These are phyloP conservation scores for Kodamaea restingae DNA, from an alignment of 805 yeast genomes.

Conservation along the genomic window DNA sequence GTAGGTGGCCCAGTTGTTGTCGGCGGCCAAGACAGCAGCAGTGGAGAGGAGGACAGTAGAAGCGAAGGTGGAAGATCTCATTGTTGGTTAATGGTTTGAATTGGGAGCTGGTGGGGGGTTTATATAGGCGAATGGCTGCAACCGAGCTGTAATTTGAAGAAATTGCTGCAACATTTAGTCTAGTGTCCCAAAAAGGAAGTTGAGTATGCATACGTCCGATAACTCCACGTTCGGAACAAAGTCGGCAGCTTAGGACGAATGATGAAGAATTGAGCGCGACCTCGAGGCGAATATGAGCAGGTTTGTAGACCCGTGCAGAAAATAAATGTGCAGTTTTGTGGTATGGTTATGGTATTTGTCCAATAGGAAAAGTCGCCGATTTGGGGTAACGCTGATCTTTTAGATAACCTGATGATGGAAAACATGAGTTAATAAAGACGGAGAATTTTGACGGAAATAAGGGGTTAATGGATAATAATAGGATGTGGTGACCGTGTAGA, in stretches of 20 bases:
- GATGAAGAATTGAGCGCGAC: too few species aligned
- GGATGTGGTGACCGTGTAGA: too few species aligned
- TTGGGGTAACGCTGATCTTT: not conserved
- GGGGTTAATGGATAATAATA: too few species aligned
- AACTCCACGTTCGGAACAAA: too few species aligned
- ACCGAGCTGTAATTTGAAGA: too few species aligned
- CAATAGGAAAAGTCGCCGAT: not conserved
- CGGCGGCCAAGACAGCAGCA: conserved; percentile 7
- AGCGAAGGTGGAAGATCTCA: conserved; percentile 9
- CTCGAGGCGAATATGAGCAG: too few species aligned
- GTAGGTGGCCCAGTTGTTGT: conserved; percentile 23
- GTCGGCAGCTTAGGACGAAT: too few species aligned
- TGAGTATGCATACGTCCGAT: too few species aligned
- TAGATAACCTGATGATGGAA: not conserved
- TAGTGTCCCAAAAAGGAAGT: not conserved
- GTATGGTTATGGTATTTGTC: not conserved
- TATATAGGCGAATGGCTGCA: not conserved
- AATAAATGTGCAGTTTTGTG: too few species aligned
- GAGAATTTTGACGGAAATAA: too few species aligned
- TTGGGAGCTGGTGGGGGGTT: not conserved
- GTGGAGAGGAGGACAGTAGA: conserved; percentile 5
- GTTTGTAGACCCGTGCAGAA: too few species aligned
- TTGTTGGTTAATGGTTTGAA: conserved; percentile 1
- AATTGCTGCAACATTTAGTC: too few species aligned
- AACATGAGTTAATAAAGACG: not conserved